phyloP scores from a whole-genome alignment of 1,139 yeast species.

The Arxiozyma heterogenica region DNA sequence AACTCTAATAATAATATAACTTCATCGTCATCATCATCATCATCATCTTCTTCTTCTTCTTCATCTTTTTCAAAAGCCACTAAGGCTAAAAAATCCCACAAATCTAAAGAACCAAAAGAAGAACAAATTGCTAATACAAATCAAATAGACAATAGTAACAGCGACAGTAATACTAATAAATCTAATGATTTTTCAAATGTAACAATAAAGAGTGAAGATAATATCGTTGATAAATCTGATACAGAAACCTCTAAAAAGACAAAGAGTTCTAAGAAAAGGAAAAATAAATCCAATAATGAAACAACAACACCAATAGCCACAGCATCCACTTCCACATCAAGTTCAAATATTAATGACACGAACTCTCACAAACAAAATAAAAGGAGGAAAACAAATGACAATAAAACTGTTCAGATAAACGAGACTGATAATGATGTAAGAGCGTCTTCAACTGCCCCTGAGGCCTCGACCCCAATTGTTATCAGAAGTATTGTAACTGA shows the following conservation, averaged over 20 bases:
- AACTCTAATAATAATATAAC: neutral
- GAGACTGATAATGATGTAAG: slow-evolving; percentile 3
- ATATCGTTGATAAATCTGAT: neutral
- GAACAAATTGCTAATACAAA: neutral
- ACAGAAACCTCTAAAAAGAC: neutral
- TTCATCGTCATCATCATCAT: neutral
- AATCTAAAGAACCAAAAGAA: neutral
- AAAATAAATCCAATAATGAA: neutral
- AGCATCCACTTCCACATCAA: neutral
- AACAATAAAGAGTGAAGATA: neutral
- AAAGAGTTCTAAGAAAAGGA: neutral
- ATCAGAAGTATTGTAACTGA: slow-evolving; percentile 32
- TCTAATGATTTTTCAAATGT: neutral
- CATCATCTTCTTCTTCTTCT: neutral
- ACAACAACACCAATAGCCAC: neutral
- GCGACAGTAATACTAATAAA: neutral
- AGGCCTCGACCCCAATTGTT: slow-evolving; percentile 13
- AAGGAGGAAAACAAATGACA: slow-evolving; percentile 3
- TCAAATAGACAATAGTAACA: too few relatives aligned
- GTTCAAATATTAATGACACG: neutral
- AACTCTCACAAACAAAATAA: slow-evolving; percentile 1
- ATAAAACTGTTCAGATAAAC: neutral
- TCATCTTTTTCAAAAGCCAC: neutral
- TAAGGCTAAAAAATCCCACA: too few relatives aligned
- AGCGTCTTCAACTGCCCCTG: slow-evolving; percentile 4